phyloP scores from a whole-genome alignment of 1,139 yeast genomes.

The Taphrina deformans region DNA sequence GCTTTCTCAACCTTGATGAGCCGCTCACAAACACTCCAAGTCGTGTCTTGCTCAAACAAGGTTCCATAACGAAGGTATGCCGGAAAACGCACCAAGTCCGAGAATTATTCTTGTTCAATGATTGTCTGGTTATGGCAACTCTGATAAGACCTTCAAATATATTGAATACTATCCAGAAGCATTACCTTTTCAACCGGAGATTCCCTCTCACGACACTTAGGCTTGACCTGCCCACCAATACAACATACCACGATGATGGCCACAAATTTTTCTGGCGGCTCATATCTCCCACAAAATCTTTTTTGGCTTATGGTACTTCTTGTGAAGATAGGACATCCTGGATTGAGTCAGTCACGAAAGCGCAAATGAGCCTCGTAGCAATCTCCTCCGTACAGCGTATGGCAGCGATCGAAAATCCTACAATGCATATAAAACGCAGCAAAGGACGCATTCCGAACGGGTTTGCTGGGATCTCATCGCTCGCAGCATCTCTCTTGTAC shows the following conservation, averaged over 20 bases:
- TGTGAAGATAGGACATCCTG: not conserved
- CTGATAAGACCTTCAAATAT: not conserved
- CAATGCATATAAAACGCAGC: not conserved
- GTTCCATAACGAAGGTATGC: conserved; percentile 14
- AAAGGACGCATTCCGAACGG: not conserved
- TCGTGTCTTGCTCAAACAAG: conserved; percentile 16
- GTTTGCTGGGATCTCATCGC: not conserved
- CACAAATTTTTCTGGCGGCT: conserved; percentile 10
- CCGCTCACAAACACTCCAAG: conserved; percentile 14
- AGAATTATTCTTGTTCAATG: conserved; percentile 28
- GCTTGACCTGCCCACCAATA: not conserved
- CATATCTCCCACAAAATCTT: not conserved
- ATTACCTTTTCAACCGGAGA: conserved; percentile 11
- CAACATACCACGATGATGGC: not conserved
- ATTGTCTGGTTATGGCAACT: conserved; percentile 26
- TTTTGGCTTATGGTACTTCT: not conserved
- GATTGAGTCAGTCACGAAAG: conserved; percentile 3
- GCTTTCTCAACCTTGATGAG: conserved; percentile 14
- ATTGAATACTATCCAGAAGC: not conserved
- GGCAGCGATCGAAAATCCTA: not conserved
- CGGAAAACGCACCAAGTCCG: not conserved
- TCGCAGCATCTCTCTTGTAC: not conserved
- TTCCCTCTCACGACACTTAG: not conserved
- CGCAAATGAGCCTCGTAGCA: conserved; percentile 5
- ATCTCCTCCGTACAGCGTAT: not conserved